Percentiles rank a stretch among this genome's conserved stretches.
Evolutionary conservation across 148 eudicot genomes (phyloP).

Genomic region (Chenopodium album): DNA sequence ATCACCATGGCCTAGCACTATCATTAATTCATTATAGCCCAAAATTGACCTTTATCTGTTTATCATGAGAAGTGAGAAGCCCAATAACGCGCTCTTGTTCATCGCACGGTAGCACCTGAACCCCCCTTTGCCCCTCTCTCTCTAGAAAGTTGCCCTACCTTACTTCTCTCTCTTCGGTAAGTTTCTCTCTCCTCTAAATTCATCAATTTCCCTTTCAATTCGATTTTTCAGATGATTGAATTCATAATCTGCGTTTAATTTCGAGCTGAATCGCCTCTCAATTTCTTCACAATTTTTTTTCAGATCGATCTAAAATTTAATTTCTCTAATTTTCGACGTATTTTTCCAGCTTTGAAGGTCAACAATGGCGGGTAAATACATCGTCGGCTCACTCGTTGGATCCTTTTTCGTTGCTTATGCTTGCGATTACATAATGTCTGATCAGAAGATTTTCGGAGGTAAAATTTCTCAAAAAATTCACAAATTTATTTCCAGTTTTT

Average conservation of each 20-base stretch:
- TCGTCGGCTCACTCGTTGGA: constrained; percentile 31
- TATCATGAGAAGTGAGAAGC: not conserved
- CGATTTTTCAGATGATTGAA: not conserved
- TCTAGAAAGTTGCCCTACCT: constrained; percentile 11
- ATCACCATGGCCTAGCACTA: too few species aligned
- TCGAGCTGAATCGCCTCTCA: not conserved
- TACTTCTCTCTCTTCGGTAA: constrained; percentile 17
- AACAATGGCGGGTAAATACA: constrained; percentile 39
- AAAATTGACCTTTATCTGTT: too few species aligned
- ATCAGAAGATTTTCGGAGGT: constrained; percentile 49
- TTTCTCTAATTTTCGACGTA: constrained; percentile 10
- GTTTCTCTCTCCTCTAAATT: not conserved
- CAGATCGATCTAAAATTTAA: constrained; percentile 2
- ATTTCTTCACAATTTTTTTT: not conserved
- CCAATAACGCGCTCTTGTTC: not conserved
- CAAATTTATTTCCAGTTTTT: not conserved
- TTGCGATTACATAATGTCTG: constrained; percentile 36
- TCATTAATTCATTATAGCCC: too few species aligned
- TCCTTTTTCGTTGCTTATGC: constrained; percentile 32
- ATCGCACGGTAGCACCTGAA: not conserved
- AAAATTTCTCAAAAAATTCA: not conserved
- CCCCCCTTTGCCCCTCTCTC: constrained; percentile 4
- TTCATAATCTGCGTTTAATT: not conserved
- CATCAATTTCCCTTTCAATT: not conserved
- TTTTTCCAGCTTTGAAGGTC: constrained; percentile 1